These are phyloP conservation scores for Metschnikowia matae DNA, from an alignment of 805 yeast genomes.

Conservation along the genomic window DNA sequence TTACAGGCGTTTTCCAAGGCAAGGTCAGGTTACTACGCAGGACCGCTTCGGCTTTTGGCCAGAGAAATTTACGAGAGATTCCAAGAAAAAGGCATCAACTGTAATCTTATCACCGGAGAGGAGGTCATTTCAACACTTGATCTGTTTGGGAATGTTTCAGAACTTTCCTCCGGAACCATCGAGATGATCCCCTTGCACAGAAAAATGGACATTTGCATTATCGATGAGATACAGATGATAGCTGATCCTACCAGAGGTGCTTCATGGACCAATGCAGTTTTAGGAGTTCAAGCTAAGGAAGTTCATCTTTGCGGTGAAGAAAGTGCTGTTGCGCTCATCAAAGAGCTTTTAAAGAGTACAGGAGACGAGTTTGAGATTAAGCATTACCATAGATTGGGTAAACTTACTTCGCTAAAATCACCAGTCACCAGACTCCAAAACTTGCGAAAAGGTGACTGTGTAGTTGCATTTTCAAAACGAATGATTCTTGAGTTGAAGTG, in stretches of 20 bases:
- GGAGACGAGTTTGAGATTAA: conserved; percentile 80
- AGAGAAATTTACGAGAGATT: conserved; percentile 87
- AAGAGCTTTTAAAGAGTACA: conserved; percentile 55
- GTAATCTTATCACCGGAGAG: conserved; percentile 94
- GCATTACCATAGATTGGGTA: conserved; percentile 70
- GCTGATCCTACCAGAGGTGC: conserved; percentile 75
- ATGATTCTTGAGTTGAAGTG: conserved; percentile 66
- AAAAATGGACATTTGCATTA: conserved; percentile 78
- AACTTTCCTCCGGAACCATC: conserved; percentile 80
- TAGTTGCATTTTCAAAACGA: conserved; percentile 79
- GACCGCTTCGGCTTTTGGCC: conserved; percentile 87
- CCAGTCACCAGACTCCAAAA: conserved; percentile 31
- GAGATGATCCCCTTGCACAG: conserved; percentile 80
- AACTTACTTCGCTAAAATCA: conserved; percentile 49
- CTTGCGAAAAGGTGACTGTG: conserved; percentile 74
- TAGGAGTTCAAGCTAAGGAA: conserved; percentile 83
- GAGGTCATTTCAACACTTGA: conserved; percentile 75
- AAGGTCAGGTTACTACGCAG: conserved; percentile 84
- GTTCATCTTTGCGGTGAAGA: conserved; percentile 93
- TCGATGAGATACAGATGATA: conserved; percentile 97
- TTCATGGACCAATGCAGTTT: conserved; percentile 90
- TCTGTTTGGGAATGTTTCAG: conserved; percentile 66
- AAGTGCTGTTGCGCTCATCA: conserved; percentile 67
- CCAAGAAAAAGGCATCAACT: conserved; percentile 57
- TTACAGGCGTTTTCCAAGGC: conserved; percentile 61